phyloP scores from a whole-genome alignment of 108 stramenopile genomes.

The Mediolabrus comicus region DNA sequence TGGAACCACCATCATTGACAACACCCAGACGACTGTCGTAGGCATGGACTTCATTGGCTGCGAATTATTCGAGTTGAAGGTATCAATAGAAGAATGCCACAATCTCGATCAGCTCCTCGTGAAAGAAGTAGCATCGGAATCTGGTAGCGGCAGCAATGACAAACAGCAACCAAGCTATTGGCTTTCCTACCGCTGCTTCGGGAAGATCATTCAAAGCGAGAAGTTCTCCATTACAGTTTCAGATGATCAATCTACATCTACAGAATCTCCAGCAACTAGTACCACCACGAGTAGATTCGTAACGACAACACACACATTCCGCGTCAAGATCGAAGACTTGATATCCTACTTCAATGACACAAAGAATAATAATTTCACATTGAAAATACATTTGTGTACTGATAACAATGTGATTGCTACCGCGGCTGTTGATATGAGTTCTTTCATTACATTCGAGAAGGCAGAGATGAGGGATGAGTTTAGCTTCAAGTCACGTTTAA shows the following conservation, averaged over 20 bases:
- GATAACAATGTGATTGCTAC: slow-evolving; percentile 28
- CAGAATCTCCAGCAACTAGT: too few species aligned
- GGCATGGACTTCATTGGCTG: too few species aligned
- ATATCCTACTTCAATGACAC: slow-evolving; percentile 17
- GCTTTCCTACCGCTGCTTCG: slow-evolving; percentile 42
- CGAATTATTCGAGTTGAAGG: slow-evolving; percentile 29
- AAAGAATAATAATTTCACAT: slow-evolving; percentile 14
- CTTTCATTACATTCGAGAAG: slow-evolving; percentile 4
- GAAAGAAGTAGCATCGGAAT: neutral
- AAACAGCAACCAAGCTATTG: slow-evolving; percentile 11
- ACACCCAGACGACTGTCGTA: too few species aligned
- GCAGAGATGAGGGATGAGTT: neutral
- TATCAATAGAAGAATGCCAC: slow-evolving; percentile 26
- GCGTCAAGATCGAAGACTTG: slow-evolving; percentile 20
- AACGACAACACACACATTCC: slow-evolving; percentile 28
- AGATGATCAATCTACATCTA: neutral
- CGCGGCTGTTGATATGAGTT: slow-evolving; percentile 14
- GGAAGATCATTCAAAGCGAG: slow-evolving; percentile 31
- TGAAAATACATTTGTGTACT: slow-evolving; percentile 36
- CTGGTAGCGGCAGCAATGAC: neutral
- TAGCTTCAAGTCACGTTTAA: neutral
- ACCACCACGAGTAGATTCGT: neutral
- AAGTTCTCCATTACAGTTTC: slow-evolving; percentile 2
- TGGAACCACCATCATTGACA: too few species aligned
- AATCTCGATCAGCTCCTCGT: neutral